Evolutionary conservation across 805 yeast genomes (phyloP).

Genomic region (Ogataea neopini): DNA sequence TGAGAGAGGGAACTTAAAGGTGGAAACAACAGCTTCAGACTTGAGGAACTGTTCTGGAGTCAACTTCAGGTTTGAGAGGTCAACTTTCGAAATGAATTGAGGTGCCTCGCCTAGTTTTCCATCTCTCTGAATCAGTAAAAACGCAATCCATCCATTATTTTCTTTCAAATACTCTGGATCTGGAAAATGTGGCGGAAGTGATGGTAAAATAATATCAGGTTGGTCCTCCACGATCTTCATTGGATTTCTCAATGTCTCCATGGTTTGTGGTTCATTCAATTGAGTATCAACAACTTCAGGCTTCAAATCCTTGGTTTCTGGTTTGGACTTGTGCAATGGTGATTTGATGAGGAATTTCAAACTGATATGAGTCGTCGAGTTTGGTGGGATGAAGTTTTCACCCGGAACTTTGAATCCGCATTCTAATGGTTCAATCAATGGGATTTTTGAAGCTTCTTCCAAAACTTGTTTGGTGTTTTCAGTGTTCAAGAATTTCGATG

Average conservation of each 20-base stretch:
- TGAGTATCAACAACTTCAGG: conserved; percentile 34
- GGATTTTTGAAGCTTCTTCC: conserved; percentile 63
- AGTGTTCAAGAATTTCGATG: conserved; percentile 57
- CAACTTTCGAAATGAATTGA: conserved; percentile 49
- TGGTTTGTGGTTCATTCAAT: conserved; percentile 57
- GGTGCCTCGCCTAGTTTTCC: conserved; percentile 76
- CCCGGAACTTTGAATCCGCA: conserved; percentile 88
- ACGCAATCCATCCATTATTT: conserved; percentile 61
- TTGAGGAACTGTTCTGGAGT: conserved; percentile 49
- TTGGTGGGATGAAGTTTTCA: conserved; percentile 68
- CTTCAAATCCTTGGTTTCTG: conserved; percentile 43
- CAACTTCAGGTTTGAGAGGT: conserved; percentile 55
- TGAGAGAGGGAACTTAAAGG: conserved; percentile 72
- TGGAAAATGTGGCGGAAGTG: conserved; percentile 80
- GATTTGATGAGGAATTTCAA: conserved; percentile 77
- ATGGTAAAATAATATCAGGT: conserved; percentile 60
- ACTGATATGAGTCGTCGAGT: conserved; percentile 71
- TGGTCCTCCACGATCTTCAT: conserved; percentile 61
- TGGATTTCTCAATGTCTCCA: conserved; percentile 74
- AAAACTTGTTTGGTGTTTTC: conserved; percentile 45
- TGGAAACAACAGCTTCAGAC: conserved; percentile 56
- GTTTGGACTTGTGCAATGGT: conserved; percentile 62
- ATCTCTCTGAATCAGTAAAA: conserved; percentile 73
- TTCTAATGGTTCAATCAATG: conserved; percentile 63
- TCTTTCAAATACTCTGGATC: conserved; percentile 37